Base-by-base conservation (phyloP, 257 asterid genomes). In the Lycium ferocissimum region DNA sequence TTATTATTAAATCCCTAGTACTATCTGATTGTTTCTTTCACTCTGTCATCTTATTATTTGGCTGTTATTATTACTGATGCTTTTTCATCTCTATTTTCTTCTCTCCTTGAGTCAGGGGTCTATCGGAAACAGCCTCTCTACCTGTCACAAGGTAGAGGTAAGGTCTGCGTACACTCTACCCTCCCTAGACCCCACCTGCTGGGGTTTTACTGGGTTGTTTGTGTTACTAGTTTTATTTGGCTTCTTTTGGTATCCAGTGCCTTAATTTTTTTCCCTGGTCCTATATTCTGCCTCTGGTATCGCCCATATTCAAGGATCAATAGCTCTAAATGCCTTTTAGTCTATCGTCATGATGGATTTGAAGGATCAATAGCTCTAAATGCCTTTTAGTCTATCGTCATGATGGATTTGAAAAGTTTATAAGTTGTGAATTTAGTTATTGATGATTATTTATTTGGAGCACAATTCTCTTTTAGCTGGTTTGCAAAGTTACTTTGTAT, bases 261-360 rank as follows among this genome's bases (percentile, higher is more conserved):
- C 53, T 76, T 22, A 7, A 51, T 22, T 7, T 49, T 76, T 51
- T 22, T 76, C 3, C 37, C 63, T 26, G 26, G 14, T 51, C 63
- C 82, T 43, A 4, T 76, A 22, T 76, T 14, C 22, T 51, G 63
- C 47, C 47, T 49, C 20, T 47, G 43, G 61, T 47, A 6, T 47
- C 0, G 3, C 6, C 43, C 26, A 33, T 45, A 72, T 72, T 45
- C 37, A 5, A 75, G 81, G 81, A 47, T 47, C 61, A 75, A 22
- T 7, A 75, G 61, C 61, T 75, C 81, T 75, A 75, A 47, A 26
- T n/a, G n/a, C 57, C 58, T 72, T 40, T n/a, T 72, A 45, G 80
- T 22, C 18, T 75, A 58, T 75, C 59, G 14, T 12, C 61, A 75
- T 54, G 33, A 0, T 40, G 79, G 15, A 70, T 15, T 70, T 40